Evolutionary conservation across 2,329 filamentous ascomycete species (phyloP).

Genomic region (Alternaria sp.): DNA sequence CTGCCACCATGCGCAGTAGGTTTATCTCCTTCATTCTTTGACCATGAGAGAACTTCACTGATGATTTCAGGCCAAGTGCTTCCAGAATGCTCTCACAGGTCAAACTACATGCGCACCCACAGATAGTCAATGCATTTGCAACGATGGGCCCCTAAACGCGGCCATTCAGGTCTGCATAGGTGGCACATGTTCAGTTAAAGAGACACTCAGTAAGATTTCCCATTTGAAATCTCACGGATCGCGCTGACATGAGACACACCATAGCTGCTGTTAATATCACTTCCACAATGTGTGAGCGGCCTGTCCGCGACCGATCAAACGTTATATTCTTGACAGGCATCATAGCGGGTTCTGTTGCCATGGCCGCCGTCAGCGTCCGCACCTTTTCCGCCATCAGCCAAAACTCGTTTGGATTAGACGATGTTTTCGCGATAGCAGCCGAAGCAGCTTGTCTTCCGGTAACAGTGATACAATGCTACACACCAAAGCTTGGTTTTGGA

Average conservation of each 20-base stretch:
- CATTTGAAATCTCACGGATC: neutral
- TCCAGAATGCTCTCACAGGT: slow-evolving; percentile 3
- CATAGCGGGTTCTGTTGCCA: slow-evolving; percentile 35
- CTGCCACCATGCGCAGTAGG: slow-evolving; percentile 14
- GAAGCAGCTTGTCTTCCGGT: slow-evolving; percentile 22
- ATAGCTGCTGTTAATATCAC: slow-evolving; percentile 52
- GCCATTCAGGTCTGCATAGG: slow-evolving; percentile 21
- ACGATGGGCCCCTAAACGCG: slow-evolving; percentile 2
- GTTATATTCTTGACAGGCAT: slow-evolving; percentile 31
- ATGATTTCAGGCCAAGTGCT: slow-evolving; percentile 8
- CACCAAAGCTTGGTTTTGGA: slow-evolving; percentile 52
- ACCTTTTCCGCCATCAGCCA: slow-evolving; percentile 1
- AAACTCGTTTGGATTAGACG: slow-evolving; percentile 22
- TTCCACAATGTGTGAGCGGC: slow-evolving; percentile 44
- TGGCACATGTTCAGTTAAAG: slow-evolving; percentile 19
- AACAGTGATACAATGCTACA: slow-evolving; percentile 24
- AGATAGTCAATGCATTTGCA: slow-evolving; percentile 24
- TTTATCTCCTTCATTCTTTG: neutral
- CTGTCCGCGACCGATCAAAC: slow-evolving; percentile 39
- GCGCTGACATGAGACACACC: neutral
- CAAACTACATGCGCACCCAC: slow-evolving; percentile 15
- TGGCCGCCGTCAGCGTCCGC: slow-evolving; percentile 45
- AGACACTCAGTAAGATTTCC: slow-evolving; percentile 20
- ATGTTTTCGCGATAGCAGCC: slow-evolving; percentile 22
- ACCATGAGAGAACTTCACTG: neutral